Evolutionary conservation across 179 eudicot species (phyloP).

Genomic region (Corrigiola litoralis): DNA sequence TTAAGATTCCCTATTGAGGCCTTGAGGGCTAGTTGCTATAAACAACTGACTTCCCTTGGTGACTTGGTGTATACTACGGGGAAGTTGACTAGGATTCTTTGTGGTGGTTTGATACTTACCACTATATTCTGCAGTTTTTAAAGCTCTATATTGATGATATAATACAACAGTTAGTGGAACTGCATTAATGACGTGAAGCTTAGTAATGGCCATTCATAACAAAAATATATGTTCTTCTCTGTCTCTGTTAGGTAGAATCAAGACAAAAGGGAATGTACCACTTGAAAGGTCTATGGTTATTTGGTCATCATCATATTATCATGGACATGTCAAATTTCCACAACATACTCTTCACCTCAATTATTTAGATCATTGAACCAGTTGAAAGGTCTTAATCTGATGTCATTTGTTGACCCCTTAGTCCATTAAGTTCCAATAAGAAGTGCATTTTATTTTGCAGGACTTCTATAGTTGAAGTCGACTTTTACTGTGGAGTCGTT

Average conservation of each 20-base stretch:
- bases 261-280: conserved; percentile 18
- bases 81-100: conserved; percentile 10
- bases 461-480: background rate
- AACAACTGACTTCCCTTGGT: background rate
- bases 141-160: background rate
- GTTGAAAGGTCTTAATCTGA: conserved; percentile 20
- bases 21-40: too few species aligned
- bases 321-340: conserved; percentile 1
- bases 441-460: background rate
- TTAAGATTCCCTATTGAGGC: too few species aligned
- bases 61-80: background rate
- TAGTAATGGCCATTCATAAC: conserved; percentile 8
- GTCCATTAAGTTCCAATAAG: background rate
- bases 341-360: conserved; percentile 4
- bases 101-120: background rate
- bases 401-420: conserved; percentile 18
- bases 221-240: background rate
- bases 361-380: conserved; percentile 12
- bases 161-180: conserved; percentile 16
- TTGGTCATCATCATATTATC: conserved; percentile 13
- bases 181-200: conserved; percentile 13
- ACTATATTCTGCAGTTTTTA: background rate
- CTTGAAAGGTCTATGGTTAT: conserved; percentile 17
- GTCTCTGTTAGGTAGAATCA: conserved; percentile 22
- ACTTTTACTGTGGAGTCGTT: background rate